These are phyloP conservation scores for Cucurbitaria berberidis DNA, from an alignment of 2,329 filamentous ascomycete species.

Conservation along the genomic window DNA sequence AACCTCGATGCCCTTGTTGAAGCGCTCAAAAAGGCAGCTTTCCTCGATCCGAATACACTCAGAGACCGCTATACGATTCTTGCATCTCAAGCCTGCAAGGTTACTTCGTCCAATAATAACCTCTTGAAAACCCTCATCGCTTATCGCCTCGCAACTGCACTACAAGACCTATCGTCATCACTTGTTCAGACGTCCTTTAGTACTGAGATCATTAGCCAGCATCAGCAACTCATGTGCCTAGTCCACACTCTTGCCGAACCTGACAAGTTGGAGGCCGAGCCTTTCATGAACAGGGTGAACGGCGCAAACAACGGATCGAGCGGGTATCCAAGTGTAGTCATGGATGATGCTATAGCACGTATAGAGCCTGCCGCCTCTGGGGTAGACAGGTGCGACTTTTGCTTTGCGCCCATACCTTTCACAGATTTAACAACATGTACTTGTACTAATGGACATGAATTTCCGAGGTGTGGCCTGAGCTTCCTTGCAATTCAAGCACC, in stretches of 20 bases:
- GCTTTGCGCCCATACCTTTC: constrained; percentile 56
- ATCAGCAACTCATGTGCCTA: constrained; percentile 25
- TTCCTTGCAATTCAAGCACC: constrained; percentile 63
- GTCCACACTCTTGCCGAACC: constrained; percentile 21
- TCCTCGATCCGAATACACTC: constrained; percentile 36
- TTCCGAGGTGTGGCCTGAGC: constrained; percentile 61
- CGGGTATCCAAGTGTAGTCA: not conserved
- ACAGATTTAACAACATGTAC: constrained; percentile 54
- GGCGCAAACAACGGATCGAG: not conserved
- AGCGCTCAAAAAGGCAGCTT: constrained; percentile 27
- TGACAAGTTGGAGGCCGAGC: not conserved
- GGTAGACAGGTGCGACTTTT: constrained; percentile 60
- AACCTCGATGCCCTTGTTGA: constrained; percentile 16
- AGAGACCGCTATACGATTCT: constrained; percentile 42
- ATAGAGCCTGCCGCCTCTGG: not conserved
- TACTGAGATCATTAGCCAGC: constrained; percentile 25
- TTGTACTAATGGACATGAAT: constrained; percentile 60
- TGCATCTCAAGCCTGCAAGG: constrained; percentile 35
- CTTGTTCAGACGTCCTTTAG: constrained; percentile 31
- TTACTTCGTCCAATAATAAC: constrained; percentile 14
- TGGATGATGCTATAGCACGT: not conserved
- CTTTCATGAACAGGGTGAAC: not conserved
- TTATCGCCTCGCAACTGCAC: constrained; percentile 33
- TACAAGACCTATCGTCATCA: constrained; percentile 21
- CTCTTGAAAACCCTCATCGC: constrained; percentile 39